Conservation (phyloP, 495 filamentous ascomycete genomes). For the Tirmania nivea region DNA sequence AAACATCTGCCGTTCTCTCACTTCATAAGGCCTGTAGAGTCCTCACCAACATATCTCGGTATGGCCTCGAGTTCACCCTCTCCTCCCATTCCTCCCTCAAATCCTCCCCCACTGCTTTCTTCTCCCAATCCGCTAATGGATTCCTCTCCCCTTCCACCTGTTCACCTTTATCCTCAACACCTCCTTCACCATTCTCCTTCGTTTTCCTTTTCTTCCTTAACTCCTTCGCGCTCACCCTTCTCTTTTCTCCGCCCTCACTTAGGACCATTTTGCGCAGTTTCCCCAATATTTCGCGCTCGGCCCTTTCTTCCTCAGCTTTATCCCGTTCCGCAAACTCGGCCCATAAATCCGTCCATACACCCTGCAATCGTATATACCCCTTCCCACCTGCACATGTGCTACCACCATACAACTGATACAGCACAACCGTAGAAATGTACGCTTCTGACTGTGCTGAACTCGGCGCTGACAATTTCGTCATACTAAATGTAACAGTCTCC, state of each 20-base stretch:
- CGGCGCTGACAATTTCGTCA: slow-evolving; percentile 54
- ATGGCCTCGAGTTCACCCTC: slow-evolving; percentile 41
- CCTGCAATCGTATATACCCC: slow-evolving; percentile 51
- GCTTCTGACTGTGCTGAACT: slow-evolving; percentile 62
- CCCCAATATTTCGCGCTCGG: slow-evolving; percentile 42
- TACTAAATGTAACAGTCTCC: slow-evolving; percentile 36
- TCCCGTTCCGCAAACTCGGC: slow-evolving; percentile 47
- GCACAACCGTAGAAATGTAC: slow-evolving; percentile 57
- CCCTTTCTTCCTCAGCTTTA: slow-evolving; percentile 42
- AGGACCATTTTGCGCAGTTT: slow-evolving; percentile 39
- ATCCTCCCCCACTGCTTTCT: slow-evolving; percentile 23
- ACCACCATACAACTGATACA: slow-evolving; percentile 58
- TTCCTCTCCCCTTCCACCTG: slow-evolving; percentile 23
- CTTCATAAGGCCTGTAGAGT: not conserved
- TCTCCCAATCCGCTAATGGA: slow-evolving; percentile 5
- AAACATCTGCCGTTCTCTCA: not conserved
- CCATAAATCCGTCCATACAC: slow-evolving; percentile 70
- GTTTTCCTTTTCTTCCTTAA: not conserved
- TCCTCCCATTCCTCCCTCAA: slow-evolving; percentile 43
- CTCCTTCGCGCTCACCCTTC: slow-evolving; percentile 34
- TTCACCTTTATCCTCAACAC: slow-evolving; percentile 26
- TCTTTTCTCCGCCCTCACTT: slow-evolving; percentile 38
- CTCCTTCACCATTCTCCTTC: slow-evolving; percentile 33
- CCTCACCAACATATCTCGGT: slow-evolving; percentile 35
- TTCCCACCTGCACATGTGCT: slow-evolving; percentile 50